Evolutionary conservation across 2,329 filamentous ascomycete species (phyloP).

Genomic region (Pseudopithomyces maydicus): DNA sequence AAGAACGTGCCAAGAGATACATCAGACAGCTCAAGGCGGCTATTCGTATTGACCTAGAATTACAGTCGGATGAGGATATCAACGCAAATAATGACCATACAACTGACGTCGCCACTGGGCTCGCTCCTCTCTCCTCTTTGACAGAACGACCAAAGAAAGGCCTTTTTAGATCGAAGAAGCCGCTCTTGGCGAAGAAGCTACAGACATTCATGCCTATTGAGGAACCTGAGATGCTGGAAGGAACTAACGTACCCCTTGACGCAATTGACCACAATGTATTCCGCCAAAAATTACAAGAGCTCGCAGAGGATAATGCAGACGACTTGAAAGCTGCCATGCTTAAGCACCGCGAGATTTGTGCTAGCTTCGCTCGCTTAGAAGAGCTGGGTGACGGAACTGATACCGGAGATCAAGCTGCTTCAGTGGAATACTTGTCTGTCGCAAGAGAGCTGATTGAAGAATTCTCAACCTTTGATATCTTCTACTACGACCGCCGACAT

Average conservation of each 20-base stretch:
- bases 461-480: slow-evolving; percentile 63
- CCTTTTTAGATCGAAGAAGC: slow-evolving; percentile 32
- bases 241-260: slow-evolving; percentile 34
- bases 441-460: slow-evolving; percentile 64
- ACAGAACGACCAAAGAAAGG: slow-evolving; percentile 33
- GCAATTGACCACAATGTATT: slow-evolving; percentile 36
- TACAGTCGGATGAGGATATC: slow-evolving; percentile 22
- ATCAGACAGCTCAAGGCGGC: slow-evolving; percentile 32
- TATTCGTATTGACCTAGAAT: slow-evolving; percentile 18
- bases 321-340: slow-evolving; percentile 50
- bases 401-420: slow-evolving; percentile 55
- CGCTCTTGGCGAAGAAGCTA: slow-evolving; percentile 18
- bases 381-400: slow-evolving; percentile 50
- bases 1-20: slow-evolving; percentile 32
- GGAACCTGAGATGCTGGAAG: slow-evolving; percentile 28
- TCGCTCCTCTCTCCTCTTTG: slow-evolving; percentile 15
- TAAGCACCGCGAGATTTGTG: slow-evolving; percentile 45
- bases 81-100: neutral
- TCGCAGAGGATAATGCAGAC: slow-evolving; percentile 30
- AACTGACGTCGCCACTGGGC: slow-evolving; percentile 12
- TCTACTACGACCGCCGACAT: slow-evolving; percentile 59
- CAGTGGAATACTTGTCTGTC: slow-evolving; percentile 63
- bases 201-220: slow-evolving; percentile 38
- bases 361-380: slow-evolving; percentile 53
- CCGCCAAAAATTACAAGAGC: slow-evolving; percentile 31